These are phyloP conservation scores for Beauveria scarabaeidicola DNA, from an alignment of 2,329 filamentous ascomycete genomes.

Conservation along the genomic window DNA sequence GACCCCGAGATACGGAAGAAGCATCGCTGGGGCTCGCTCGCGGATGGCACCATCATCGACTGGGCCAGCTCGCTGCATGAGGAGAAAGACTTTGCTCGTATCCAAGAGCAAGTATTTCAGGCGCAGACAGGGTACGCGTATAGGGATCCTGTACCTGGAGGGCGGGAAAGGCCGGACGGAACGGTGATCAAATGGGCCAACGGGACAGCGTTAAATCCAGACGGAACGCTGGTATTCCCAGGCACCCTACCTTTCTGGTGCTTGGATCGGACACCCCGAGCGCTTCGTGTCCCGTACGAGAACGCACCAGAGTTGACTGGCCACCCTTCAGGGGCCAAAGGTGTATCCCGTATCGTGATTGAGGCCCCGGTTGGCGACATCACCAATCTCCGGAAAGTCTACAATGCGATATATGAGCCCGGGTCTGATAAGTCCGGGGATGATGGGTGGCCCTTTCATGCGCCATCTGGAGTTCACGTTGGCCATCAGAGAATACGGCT, in stretches of 20 bases:
- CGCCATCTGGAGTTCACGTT: constrained; percentile 9
- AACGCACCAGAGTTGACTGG: constrained; percentile 18
- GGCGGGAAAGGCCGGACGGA: constrained; percentile 47
- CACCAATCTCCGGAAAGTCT: constrained; percentile 16
- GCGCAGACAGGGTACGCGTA: constrained; percentile 34
- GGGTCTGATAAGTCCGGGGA: neutral
- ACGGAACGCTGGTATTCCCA: constrained; percentile 23
- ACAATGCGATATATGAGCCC: constrained; percentile 21
- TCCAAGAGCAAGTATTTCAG: constrained; percentile 29
- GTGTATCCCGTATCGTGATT: constrained; percentile 38
- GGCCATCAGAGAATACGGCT: constrained; percentile 12
- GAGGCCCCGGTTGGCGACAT: constrained; percentile 20
- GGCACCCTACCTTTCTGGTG: constrained; percentile 57
- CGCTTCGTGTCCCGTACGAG: constrained; percentile 44
- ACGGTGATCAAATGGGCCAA: constrained; percentile 51
- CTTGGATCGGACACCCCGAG: constrained; percentile 50
- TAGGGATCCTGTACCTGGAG: constrained; percentile 39
- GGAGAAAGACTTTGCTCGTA: constrained; percentile 26
- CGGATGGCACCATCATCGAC: constrained; percentile 46
- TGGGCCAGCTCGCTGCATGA: constrained; percentile 45
- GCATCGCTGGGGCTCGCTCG: constrained; percentile 51
- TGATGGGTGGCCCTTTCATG: constrained; percentile 12
- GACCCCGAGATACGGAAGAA: constrained; percentile 29
- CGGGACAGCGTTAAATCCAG: constrained; percentile 30
- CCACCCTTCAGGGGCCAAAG: constrained; percentile 44